A percentile compares a stretch with the other conserved stretches of the same genome.
phyloP scores from a whole-genome alignment of 164 flowering plant species.

The Umbilicus rupestris region DNA sequence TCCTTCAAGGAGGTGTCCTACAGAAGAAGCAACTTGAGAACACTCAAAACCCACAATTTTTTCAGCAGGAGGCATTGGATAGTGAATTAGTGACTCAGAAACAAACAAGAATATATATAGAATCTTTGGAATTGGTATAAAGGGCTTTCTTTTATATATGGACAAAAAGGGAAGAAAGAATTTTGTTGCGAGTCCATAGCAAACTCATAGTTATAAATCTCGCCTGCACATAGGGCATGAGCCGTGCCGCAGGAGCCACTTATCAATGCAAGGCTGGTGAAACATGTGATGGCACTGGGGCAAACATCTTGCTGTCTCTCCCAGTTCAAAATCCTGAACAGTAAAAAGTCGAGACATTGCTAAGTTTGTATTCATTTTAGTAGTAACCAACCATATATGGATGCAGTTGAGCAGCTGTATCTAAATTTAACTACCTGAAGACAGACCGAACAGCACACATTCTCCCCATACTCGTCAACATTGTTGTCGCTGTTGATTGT shows the following conservation, averaged over 20 bases:
- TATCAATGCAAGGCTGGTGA: constrained; percentile 85
- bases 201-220: constrained; percentile 39
- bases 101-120: too few species aligned
- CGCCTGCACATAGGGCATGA: constrained; percentile 92
- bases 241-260: constrained; percentile 77
- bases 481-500: constrained; percentile 44
- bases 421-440: constrained; percentile 42
- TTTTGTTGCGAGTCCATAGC: neutral
- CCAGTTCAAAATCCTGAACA: constrained; percentile 63
- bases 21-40: too few species aligned
- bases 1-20: too few species aligned
- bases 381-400: too few species aligned
- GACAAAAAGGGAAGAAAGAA: constrained; percentile 7
- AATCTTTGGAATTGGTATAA: neutral
- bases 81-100: too few species aligned
- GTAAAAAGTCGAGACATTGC: neutral
- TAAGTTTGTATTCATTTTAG: neutral
- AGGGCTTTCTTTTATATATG: constrained; percentile 3
- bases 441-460: constrained; percentile 83
- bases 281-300: constrained; percentile 90
- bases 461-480: constrained; percentile 68
- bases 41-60: too few species aligned
- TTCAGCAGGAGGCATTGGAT: too few species aligned
- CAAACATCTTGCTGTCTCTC: constrained; percentile 70
- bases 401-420: neutral